Percentiles rank a stretch among this genome's conserved stretches.
These are phyloP conservation scores for Backusella tarrabulga DNA, from an alignment of 192 early-diverging fungal genomes.

Conservation along the genomic window DNA sequence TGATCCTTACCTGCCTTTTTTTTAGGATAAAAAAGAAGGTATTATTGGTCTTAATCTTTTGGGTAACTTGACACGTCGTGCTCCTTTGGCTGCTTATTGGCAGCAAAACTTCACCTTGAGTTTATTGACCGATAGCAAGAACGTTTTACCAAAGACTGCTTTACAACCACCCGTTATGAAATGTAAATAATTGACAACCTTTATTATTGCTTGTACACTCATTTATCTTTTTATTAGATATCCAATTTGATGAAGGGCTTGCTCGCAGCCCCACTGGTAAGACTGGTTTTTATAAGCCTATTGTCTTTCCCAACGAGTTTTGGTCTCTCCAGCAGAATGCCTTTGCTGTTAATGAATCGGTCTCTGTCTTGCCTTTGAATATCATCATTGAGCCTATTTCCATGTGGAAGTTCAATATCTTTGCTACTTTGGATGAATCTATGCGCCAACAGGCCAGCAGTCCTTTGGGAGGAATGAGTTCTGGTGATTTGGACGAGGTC, in stretches of 20 bases:
- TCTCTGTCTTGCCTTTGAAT: constrained; percentile 65
- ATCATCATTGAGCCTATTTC: constrained; percentile 64
- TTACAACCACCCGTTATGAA: constrained; percentile 54
- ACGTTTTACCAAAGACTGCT: constrained; percentile 41
- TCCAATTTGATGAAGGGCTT: constrained; percentile 43
- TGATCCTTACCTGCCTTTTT: neutral
- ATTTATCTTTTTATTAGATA: constrained; percentile 18
- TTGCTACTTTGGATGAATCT: constrained; percentile 38
- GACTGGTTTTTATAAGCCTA: constrained; percentile 60
- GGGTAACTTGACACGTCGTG: constrained; percentile 28
- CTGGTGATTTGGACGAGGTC: constrained; percentile 69
- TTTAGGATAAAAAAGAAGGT: neutral
- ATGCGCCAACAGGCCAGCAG: constrained; percentile 71
- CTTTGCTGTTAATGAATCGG: constrained; percentile 68
- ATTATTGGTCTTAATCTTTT: constrained; percentile 24
- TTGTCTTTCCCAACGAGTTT: constrained; percentile 79
- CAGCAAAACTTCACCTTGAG: constrained; percentile 71
- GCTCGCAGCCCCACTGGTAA: constrained; percentile 33
- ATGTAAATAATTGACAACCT: constrained; percentile 30
- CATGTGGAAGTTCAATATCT: constrained; percentile 75
- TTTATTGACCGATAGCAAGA: constrained; percentile 49
- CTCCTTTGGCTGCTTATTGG: constrained; percentile 72
- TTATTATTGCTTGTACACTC: neutral
- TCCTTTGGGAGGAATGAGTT: constrained; percentile 50
- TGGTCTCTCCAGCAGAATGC: constrained; percentile 74